These are phyloP conservation scores for Peltaster fructicola DNA, from an alignment of 2,329 filamentous ascomycete genomes.

Conservation along the genomic window DNA sequence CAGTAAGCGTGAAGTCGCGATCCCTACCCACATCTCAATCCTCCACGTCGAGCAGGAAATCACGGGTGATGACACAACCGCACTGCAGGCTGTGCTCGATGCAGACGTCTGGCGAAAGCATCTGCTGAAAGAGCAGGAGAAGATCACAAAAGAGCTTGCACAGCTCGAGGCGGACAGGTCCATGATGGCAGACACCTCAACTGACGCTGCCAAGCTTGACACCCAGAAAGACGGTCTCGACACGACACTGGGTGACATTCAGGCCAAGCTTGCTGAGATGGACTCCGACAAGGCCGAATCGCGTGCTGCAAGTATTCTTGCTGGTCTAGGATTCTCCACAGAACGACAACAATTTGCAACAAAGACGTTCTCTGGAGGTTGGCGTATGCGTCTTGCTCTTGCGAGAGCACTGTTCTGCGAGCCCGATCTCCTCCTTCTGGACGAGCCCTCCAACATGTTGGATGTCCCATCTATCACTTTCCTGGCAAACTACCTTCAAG, in stretches of 20 bases:
- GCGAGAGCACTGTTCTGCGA: conserved; percentile 95
- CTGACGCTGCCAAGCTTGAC: conserved; percentile 71
- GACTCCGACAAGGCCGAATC: conserved; percentile 97
- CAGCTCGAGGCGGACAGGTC: conserved; percentile 62
- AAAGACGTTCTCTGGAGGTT: conserved; percentile 98
- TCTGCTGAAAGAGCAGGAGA: conserved; percentile 71
- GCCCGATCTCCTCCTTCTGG: conserved; percentile 83
- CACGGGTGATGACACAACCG: conserved; percentile 84
- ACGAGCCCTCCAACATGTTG: conserved; percentile 99
- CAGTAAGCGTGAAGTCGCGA: conserved; percentile 79
- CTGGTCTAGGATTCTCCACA: conserved; percentile 87
- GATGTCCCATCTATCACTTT: conserved; percentile 99
- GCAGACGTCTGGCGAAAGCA: conserved; percentile 98
- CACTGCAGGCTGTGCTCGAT: conserved; percentile 85
- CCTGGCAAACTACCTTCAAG: conserved; percentile 85
- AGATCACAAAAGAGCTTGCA: conserved; percentile 60
- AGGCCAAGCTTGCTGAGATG: conserved; percentile 89
- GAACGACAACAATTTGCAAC: conserved; percentile 86
- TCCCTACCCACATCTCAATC: conserved; percentile 96
- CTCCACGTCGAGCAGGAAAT: conserved; percentile 99
- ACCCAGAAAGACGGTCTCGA: conserved; percentile 79
- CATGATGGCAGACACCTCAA: conserved; percentile 76
- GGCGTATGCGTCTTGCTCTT: conserved; percentile 93
- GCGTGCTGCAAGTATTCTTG: conserved; percentile 84
- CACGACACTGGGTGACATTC: conserved; percentile 76